Percentiles rank a stretch among this genome's conserved stretches.
These are phyloP conservation scores for Pichiaceae sp. DNA, from an alignment of 1,139 yeast species.

Conservation along the genomic window DNA sequence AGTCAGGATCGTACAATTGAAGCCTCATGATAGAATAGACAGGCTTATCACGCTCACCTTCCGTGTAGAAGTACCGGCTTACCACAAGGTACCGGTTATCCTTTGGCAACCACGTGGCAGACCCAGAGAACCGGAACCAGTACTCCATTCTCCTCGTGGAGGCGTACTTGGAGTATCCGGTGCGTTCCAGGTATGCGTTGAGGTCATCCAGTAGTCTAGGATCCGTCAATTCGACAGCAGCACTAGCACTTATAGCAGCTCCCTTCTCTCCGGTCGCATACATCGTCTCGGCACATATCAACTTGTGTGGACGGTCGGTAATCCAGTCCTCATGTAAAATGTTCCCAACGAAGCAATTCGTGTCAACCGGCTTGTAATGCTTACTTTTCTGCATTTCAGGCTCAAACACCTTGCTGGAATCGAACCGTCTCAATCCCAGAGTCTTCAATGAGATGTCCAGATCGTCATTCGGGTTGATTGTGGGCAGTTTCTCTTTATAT, in stretches of 20 bases:
- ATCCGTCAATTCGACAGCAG: conserved; percentile 17
- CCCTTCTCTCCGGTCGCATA: not conserved
- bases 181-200: not conserved
- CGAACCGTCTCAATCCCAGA: conserved; percentile 13
- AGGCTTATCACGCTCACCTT: conserved; percentile 21
- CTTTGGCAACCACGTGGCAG: conserved; percentile 39
- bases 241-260: conserved; percentile 7
- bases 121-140: conserved; percentile 41
- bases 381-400: not conserved
- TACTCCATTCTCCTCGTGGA: conserved; percentile 1
- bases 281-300: not conserved
- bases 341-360: not conserved
- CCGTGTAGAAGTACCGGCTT: conserved; percentile 29
- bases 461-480: conserved; percentile 16
- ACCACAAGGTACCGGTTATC: conserved; percentile 42
- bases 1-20: conserved; percentile 37
- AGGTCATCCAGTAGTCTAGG: conserved; percentile 9
- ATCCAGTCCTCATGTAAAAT: not conserved
- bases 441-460: conserved; percentile 19
- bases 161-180: conserved; percentile 1
- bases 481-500: conserved; percentile 7
- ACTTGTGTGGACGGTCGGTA: not conserved
- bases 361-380: not conserved
- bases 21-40: conserved; percentile 31
- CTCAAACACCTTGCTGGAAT: not conserved